These are phyloP conservation scores for Fragaria ananassa DNA, from an alignment of 306 rosid genomes.

Conservation along the genomic window DNA sequence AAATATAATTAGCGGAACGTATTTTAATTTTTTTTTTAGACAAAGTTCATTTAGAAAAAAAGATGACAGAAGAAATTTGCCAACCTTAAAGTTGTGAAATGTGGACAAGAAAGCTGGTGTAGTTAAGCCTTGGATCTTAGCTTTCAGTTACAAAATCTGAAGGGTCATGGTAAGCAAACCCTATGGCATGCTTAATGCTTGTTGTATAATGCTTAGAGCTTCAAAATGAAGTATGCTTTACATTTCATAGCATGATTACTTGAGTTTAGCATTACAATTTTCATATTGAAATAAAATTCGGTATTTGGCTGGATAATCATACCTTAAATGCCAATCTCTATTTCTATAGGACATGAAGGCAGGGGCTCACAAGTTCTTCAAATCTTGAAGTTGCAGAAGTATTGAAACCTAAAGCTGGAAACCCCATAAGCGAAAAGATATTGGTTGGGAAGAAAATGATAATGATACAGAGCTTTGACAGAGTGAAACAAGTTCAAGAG, in stretches of 20 bases:
- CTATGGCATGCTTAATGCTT: background rate
- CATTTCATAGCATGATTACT: background rate
- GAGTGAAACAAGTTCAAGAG: background rate
- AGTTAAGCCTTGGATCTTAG: background rate
- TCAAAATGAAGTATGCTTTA: background rate
- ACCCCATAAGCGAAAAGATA: background rate
- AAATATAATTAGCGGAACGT: background rate
- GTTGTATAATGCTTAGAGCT: background rate
- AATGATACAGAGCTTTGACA: background rate
- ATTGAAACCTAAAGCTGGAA: background rate
- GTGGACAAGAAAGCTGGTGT: no score
- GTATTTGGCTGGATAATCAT: background rate
- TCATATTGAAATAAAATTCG: background rate
- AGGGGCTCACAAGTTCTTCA: background rate
- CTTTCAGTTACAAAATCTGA: background rate
- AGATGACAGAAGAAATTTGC: no score
- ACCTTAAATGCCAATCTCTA: background rate
- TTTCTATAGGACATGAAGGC: background rate
- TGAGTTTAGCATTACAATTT: background rate
- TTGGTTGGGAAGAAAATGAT: background rate
- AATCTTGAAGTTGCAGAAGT: background rate
- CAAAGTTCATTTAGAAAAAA: no score
- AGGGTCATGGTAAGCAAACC: background rate
- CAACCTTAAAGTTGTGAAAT: no score
- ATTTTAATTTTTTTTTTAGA: no score